Conservation (phyloP, 2,329 filamentous ascomycete genomes). For the Nemania bipapillata region DNA sequence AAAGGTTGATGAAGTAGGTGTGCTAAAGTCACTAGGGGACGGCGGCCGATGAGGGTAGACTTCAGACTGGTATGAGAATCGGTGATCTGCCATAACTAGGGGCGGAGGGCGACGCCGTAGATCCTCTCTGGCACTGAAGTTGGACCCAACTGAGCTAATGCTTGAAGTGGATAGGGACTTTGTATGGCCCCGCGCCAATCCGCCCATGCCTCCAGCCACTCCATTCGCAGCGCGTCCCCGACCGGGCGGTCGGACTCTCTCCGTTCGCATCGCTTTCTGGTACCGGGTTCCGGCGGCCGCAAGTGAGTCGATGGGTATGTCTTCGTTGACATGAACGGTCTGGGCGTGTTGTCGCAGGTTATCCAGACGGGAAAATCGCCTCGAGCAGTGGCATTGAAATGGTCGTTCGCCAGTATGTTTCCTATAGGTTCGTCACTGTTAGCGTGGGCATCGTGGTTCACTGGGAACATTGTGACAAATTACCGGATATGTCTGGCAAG, state of each 20-base stretch:
- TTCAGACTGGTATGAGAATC: conserved; percentile 71
- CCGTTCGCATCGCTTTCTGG: conserved; percentile 89
- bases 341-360: conserved; percentile 97
- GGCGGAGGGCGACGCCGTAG: conserved; percentile 79
- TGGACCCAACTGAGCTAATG: conserved; percentile 76
- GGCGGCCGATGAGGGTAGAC: conserved; percentile 72
- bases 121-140: conserved; percentile 73
- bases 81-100: conserved; percentile 82
- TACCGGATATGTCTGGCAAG: conserved; percentile 92
- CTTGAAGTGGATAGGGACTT: conserved; percentile 89
- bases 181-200: conserved; percentile 80
- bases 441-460: conserved; percentile 24
- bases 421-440: conserved; percentile 59
- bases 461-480: conserved; percentile 42
- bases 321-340: conserved; percentile 96
- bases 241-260: conserved; percentile 79
- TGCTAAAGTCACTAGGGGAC: conserved; percentile 80
- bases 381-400: conserved; percentile 94
- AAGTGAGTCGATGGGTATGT: conserved; percentile 92
- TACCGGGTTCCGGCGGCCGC: conserved; percentile 92
- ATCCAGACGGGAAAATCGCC: conserved; percentile 91
- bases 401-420: conserved; percentile 98
- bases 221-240: conserved; percentile 81
- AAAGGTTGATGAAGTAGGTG: conserved; percentile 84
- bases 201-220: conserved; percentile 76